Evolutionary conservation across 768 basidiomycete genomes (phyloP), one percentile per base, ranked within the genome.

Genomic region (Coprinopsis strossmayeri): DNA sequence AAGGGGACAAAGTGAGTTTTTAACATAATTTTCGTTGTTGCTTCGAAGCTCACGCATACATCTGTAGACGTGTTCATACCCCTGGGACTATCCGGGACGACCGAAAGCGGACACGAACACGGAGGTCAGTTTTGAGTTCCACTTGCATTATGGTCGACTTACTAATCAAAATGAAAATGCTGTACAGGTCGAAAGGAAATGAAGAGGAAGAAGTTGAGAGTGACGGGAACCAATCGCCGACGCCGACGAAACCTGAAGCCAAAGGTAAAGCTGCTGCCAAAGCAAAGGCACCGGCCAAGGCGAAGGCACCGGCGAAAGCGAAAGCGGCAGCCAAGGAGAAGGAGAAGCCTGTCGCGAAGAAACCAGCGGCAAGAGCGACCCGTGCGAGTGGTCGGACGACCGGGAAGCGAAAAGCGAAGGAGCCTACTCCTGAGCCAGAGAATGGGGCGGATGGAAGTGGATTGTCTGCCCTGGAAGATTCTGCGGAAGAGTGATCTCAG

Each of bases 101-200:
- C n/a, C 32, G 50, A 18, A 51, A 51, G 26, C 50, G 50, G n/a
- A 51, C 34, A 4, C 43, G 50, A 13, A 44, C 44, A 17, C 25
- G 37, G 12, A 51, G 24, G 27, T 9, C 12, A 42, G 24, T 18
- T 18, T 21, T 23, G 7, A 44, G 32, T 5, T 12, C 25, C 32
- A 3, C 15, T 46, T 46, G 13, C 15, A n/a, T n/a, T n/a, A n/a
- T n/a, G n/a, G n/a, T 21, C 32, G 15, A 27, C 13, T 32, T 26
- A 37, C n/a, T 46, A 1, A 4, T 23, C 24, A 11, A 23, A 25
- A 12, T 26, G 5, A 25, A 17, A n/a, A n/a, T n/a, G 10, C 20
- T 26, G 4, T 49, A 9, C 30, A 21, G 1, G 18, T 42, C 11
- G 35, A n/a, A 20, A 18, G 49, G 13, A 32, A 23, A 35, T 13